Conservation (phyloP, 2,329 filamentous ascomycete genomes). For the Fusarium falciforme region DNA sequence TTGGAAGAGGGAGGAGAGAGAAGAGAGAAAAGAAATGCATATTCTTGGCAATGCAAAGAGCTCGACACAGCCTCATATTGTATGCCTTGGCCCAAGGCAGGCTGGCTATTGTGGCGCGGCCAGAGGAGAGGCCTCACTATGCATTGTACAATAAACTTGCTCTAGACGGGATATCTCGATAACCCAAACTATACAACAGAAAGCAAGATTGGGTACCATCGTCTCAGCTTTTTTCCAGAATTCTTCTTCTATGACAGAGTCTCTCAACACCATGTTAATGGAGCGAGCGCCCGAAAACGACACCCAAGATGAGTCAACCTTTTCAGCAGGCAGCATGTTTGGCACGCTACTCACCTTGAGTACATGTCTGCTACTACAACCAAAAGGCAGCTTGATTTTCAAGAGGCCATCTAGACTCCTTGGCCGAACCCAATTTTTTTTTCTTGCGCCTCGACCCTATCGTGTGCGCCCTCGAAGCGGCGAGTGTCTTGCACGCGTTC, state of each 20-base stretch:
- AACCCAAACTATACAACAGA: not conserved
- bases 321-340: not conserved
- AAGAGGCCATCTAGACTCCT: not conserved
- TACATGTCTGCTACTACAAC: not conserved
- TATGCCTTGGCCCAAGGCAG: not conserved
- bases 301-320: not conserved
- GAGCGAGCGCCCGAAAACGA: not conserved
- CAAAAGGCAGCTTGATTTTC: not conserved
- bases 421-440: not conserved
- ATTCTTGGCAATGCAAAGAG: not conserved
- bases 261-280: not conserved
- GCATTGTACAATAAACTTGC: not conserved
- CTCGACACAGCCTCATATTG: not conserved
- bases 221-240: not conserved
- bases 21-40: not conserved
- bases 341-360: not conserved
- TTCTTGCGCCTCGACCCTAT: not conserved
- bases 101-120: not conserved
- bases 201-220: not conserved
- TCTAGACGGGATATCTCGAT: rapidly evolving
- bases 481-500: not conserved
- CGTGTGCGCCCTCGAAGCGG: not conserved
- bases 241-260: not conserved
- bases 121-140: not conserved
- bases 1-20: not conserved